Base-by-base conservation (phyloP, 1,284 basidiomycete species). In the Pseudozyma tsukubaensis region DNA sequence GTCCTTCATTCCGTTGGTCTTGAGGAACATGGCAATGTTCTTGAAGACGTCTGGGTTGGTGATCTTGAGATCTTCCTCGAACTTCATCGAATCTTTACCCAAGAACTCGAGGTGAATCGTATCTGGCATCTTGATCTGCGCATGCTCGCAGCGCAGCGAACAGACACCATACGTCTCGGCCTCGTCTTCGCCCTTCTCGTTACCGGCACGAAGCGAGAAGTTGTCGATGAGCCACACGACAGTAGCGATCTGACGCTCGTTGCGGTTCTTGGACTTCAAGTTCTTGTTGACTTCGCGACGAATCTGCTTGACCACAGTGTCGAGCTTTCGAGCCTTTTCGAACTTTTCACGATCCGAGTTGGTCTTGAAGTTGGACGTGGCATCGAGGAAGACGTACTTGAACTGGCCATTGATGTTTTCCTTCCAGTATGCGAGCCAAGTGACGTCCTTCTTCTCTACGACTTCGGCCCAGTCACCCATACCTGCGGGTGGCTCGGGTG, bases 101-200 rank as follows among this genome's bases (percentile, higher is more conserved):
- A 84, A 62, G 62, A 84, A 84, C 39, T 79, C 79, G 36, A 84
- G 78, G 55, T 83, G 78, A 50, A 84, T 66, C 57, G 76, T 70
- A 50, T 78, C 72, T 6, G 80, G 79, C 48, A 66, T 67, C 36
- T 83, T 67, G 34, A 80, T 66, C 55, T 77, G 81, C 11, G 80
- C 79, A 49, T 84, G 83, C 56, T 83, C 83, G 55, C 79, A 79
- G 18, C 81, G 76, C 60, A 84, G 59, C 21, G 83, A 84, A 56
- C 83, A 84, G 39, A 82, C 82, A 45, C 83, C 83, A 50, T 82
- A 83, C 11, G 83, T 84, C 42, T 82, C 83, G 3, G 83, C 83
- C 59, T 84, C 83, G 49, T 84, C 83, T 32, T 84, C 83, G 18
- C 82, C 83, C 56, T 84, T 84, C 66, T 84, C 83, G 64, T 84